Conservation (phyloP, 345 rosid genomes). For the Trapa bicornis region DNA sequence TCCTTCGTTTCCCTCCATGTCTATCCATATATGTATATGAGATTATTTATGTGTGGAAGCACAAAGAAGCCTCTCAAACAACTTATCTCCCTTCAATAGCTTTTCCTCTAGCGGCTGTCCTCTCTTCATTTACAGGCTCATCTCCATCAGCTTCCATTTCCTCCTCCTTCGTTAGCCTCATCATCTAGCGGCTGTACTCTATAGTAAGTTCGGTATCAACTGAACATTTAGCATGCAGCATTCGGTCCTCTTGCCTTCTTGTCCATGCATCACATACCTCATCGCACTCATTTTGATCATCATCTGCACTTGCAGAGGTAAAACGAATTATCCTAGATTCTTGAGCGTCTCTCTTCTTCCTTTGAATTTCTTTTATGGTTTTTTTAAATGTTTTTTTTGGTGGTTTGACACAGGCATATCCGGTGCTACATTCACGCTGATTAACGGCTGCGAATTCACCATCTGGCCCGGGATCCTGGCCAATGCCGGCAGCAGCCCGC, state of each 20-base stretch:
- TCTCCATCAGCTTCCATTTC: too few species aligned
- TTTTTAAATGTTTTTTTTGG: too few species aligned
- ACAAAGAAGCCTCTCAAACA: too few species aligned
- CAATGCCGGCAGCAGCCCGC: slow-evolving; percentile 13
- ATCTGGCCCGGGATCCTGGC: slow-evolving; percentile 35
- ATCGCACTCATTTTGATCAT: slow-evolving; percentile 9
- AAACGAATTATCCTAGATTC: not conserved
- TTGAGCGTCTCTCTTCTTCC: not conserved
- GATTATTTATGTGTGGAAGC: too few species aligned
- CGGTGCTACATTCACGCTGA: slow-evolving; percentile 23
- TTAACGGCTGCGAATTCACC: slow-evolving; percentile 20
- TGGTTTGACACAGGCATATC: slow-evolving; percentile 23
- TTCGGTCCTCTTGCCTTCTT: slow-evolving; percentile 5
- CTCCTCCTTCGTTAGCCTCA: not conserved
- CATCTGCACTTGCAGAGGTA: slow-evolving; percentile 24
- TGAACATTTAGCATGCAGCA: slow-evolving; percentile 12
- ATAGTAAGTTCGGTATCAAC: too few species aligned
- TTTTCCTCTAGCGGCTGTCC: too few species aligned
- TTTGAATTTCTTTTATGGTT: not conserved
- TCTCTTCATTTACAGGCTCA: too few species aligned
- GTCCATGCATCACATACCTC: slow-evolving; percentile 4
- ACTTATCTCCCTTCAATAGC: too few species aligned
- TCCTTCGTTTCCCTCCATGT: too few species aligned
- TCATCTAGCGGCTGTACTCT: too few species aligned
- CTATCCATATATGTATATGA: too few species aligned